Conservation (phyloP, 768 basidiomycete genomes). For the Tremella fuciformis region DNA sequence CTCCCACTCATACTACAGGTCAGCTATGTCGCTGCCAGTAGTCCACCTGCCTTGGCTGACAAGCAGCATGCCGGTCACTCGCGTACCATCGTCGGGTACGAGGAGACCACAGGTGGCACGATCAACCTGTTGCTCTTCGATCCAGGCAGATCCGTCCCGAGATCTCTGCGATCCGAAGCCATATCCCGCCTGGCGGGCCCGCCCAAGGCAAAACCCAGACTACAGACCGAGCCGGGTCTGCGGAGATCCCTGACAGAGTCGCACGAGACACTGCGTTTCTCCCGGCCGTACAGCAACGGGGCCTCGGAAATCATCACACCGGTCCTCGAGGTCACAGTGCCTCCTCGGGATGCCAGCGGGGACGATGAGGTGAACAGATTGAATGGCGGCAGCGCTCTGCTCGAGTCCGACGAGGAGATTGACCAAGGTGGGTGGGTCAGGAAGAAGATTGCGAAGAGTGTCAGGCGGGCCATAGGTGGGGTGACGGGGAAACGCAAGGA, state of each 20-base stretch:
- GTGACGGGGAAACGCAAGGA: no score
- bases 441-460: slow-evolving; percentile 12
- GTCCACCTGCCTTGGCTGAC: background rate
- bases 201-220: background rate
- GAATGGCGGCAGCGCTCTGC: slow-evolving; percentile 12
- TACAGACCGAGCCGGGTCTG: background rate
- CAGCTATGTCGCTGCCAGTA: slow-evolving; percentile 15
- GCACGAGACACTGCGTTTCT: slow-evolving; percentile 32
- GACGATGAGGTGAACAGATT: background rate
- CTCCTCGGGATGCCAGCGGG: no score
- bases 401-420: slow-evolving; percentile 16
- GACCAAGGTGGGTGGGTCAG: slow-evolving; percentile 38
- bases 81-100: slow-evolving; percentile 79
- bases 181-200: slow-evolving; percentile 16
- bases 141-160: slow-evolving; percentile 57
- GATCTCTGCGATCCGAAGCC: slow-evolving; percentile 18
- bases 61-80: slow-evolving; percentile 82
- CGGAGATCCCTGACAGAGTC: slow-evolving; percentile 13
- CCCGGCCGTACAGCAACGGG: slow-evolving; percentile 37
- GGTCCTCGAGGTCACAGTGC: background rate
- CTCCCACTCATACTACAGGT: slow-evolving; percentile 73
- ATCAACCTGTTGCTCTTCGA: slow-evolving; percentile 73
- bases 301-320: slow-evolving; percentile 19
- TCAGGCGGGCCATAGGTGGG: background rate
- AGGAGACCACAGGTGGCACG: slow-evolving; percentile 61